Conservation (phyloP, 805 yeast species). For the Kodamaea neixiangensis region DNA sequence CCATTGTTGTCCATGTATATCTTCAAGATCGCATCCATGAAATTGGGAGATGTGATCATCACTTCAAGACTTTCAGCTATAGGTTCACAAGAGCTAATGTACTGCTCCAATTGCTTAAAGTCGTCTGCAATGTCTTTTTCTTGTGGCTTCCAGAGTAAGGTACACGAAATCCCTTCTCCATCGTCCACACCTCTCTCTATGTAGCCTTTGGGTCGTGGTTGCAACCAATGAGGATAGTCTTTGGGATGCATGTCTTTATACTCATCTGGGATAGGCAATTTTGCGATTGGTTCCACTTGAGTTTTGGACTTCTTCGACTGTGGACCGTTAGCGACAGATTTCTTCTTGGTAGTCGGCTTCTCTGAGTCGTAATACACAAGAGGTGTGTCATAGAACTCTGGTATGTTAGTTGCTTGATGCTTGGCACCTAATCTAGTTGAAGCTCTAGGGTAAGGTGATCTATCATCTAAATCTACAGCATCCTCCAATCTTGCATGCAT, state of each 20-base stretch:
- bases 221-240: constrained; percentile 73
- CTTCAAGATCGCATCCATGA: constrained; percentile 70
- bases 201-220: constrained; percentile 77
- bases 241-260: constrained; percentile 40
- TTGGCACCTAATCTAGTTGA: constrained; percentile 73
- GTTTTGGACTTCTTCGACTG: constrained; percentile 6
- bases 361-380: constrained; percentile 64
- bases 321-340: constrained; percentile 6
- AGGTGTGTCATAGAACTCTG: constrained; percentile 60
- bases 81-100: constrained; percentile 54
- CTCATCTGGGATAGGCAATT: constrained; percentile 50
- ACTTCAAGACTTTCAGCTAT: constrained; percentile 59
- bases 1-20: constrained; percentile 54
- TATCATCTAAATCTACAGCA: constrained; percentile 72
- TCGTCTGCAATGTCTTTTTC: constrained; percentile 25
- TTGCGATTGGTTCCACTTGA: constrained; percentile 11
- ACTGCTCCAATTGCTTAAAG: constrained; percentile 49
- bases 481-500: constrained; percentile 73
- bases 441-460: constrained; percentile 76
- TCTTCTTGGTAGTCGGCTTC: constrained; percentile 15
- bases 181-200: constrained; percentile 80
- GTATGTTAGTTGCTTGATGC: constrained; percentile 68
- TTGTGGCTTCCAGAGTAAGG: constrained; percentile 66
- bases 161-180: constrained; percentile 50
- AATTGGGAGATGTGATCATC: constrained; percentile 71